A percentile compares a stretch with the other conserved stretches of the same genome.
Evolutionary conservation across 2,329 filamentous ascomycete genomes (phyloP).

Genomic region (Neopestalotiopsis clavispora): DNA sequence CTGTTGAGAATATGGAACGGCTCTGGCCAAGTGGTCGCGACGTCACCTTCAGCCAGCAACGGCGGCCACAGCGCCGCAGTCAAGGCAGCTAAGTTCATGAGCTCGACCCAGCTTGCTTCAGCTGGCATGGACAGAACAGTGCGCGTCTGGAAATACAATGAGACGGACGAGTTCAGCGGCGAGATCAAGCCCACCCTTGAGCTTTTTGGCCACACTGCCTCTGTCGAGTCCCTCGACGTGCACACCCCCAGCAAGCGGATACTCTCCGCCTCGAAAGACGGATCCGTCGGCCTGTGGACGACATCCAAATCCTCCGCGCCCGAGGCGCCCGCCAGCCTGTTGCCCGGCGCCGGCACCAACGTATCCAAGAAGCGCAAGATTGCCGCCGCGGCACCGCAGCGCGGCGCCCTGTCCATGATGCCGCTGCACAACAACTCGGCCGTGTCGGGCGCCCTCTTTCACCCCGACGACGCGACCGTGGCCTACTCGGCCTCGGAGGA

Average conservation of each 20-base stretch:
- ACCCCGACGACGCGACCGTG: slow-evolving; percentile 82
- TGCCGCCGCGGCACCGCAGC: slow-evolving; percentile 63
- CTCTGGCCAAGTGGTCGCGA: slow-evolving; percentile 83
- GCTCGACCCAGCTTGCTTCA: slow-evolving; percentile 78
- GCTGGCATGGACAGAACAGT: slow-evolving; percentile 85
- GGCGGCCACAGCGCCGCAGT: slow-evolving; percentile 79
- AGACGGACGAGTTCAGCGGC: slow-evolving; percentile 64
- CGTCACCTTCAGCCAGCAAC: slow-evolving; percentile 67
- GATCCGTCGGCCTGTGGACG: slow-evolving; percentile 87
- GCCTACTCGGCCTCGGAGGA: slow-evolving; percentile 92
- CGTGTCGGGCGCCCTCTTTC: slow-evolving; percentile 83
- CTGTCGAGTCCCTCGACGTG: slow-evolving; percentile 76
- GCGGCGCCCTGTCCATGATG: slow-evolving; percentile 79
- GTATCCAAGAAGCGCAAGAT: slow-evolving; percentile 79
- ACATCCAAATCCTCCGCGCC: slow-evolving; percentile 78
- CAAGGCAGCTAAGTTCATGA: slow-evolving; percentile 84
- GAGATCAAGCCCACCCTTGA: slow-evolving; percentile 76
- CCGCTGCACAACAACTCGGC: slow-evolving; percentile 72
- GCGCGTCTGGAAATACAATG: slow-evolving; percentile 86
- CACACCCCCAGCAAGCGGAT: slow-evolving; percentile 77
- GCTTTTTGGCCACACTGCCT: slow-evolving; percentile 80
- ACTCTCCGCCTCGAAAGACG: slow-evolving; percentile 84
- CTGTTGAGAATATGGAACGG: slow-evolving; percentile 87
- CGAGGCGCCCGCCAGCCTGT: slow-evolving; percentile 69
- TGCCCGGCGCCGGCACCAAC: slow-evolving; percentile 68